A percentile compares a stretch with the other conserved stretches of the same genome.
These are phyloP conservation scores for Penicillium freii DNA, from an alignment of 2,329 filamentous ascomycete genomes.

Conservation along the genomic window DNA sequence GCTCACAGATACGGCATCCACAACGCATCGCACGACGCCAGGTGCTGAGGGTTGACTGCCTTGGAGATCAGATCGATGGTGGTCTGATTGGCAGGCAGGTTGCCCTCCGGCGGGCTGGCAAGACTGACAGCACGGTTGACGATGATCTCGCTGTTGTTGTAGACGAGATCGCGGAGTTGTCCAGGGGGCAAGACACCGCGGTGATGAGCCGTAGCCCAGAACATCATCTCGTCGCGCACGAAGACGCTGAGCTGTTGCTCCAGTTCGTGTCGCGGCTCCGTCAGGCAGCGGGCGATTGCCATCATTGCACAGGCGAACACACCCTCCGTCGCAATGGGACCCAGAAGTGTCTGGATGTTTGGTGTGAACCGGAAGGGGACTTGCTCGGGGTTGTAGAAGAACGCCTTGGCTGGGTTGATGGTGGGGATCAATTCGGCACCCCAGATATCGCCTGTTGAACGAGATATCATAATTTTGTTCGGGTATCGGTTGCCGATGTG, in stretches of 20 bases:
- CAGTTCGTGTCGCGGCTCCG: conserved; percentile 77
- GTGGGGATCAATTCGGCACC: conserved; percentile 89
- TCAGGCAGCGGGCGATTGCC: conserved; percentile 91
- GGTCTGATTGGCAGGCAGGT: conserved; percentile 92
- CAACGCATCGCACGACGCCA: conserved; percentile 83
- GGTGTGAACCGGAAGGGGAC: conserved; percentile 97
- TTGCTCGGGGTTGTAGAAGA: conserved; percentile 91
- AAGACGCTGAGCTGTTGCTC: conserved; percentile 93
- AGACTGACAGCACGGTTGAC: conserved; percentile 86
- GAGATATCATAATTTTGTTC: conserved; percentile 89
- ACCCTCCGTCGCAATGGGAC: conserved; percentile 89
- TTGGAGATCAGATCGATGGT: conserved; percentile 92
- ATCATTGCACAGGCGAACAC: conserved; percentile 95
- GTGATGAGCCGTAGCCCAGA: conserved; percentile 86
- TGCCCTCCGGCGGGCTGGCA: conserved; percentile 71
- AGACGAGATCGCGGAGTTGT: conserved; percentile 74
- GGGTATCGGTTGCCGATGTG: conserved; percentile 96
- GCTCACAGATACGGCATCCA: conserved; percentile 92
- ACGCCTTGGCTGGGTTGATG: conserved; percentile 78
- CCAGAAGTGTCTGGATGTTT: conserved; percentile 94
- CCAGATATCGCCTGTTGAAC: conserved; percentile 89
- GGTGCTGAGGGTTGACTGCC: conserved; percentile 85
- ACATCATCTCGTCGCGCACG: conserved; percentile 96
- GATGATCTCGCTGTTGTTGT: conserved; percentile 83
- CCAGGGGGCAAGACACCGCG: conserved; percentile 62